phyloP scores from a whole-genome alignment of 148 eudicot species.

The Dysphania ambrosioides region DNA sequence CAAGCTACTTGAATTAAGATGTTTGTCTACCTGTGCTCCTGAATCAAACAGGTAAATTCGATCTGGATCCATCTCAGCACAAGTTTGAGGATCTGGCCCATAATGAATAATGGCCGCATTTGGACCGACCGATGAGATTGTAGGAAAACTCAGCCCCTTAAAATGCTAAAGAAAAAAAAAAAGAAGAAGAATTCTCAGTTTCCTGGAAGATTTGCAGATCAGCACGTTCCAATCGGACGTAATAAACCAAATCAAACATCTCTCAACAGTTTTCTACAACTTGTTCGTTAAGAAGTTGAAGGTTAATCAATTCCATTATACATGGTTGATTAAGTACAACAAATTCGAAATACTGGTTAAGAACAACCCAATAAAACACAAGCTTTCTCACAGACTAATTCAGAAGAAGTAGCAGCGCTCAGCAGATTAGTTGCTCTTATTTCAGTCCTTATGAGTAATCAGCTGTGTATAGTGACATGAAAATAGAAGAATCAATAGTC shows the following conservation, averaged over 20 bases:
- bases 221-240: neutral
- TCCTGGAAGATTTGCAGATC: neutral
- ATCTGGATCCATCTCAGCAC: conserved; percentile 89
- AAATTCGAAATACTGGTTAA: neutral
- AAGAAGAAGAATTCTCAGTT: neutral
- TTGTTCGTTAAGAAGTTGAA: neutral
- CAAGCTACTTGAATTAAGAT: conserved; percentile 18
- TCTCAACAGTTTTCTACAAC: neutral
- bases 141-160: conserved; percentile 91
- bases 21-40: conserved; percentile 77
- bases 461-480: neutral
- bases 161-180: conserved; percentile 54
- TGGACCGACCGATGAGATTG: conserved; percentile 92
- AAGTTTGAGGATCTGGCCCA: conserved; percentile 62
- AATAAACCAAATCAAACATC: neutral
- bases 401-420: neutral
- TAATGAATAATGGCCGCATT: conserved; percentile 95
- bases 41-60: conserved; percentile 86
- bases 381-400: neutral
- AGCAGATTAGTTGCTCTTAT: neutral
- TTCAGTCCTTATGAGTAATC: neutral
- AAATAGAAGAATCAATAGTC: neutral
- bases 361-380: neutral
- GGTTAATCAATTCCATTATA: neutral
- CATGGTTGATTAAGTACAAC: neutral